Evolutionary conservation across 2,329 filamentous ascomycete species (phyloP).

Genomic region (Ophiostoma ulmi): DNA sequence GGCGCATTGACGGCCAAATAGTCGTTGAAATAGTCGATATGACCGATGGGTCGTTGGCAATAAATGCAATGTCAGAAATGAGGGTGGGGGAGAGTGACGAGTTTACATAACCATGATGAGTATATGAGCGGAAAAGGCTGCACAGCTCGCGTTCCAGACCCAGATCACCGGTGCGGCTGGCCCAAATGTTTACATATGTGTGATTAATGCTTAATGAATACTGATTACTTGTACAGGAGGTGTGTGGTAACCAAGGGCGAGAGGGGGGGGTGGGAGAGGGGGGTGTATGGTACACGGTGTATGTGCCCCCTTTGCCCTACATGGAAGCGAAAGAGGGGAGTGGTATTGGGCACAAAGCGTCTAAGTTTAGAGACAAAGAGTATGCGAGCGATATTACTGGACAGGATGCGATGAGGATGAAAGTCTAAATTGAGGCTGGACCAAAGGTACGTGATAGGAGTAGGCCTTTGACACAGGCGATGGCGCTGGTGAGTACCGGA

Average conservation of each 20-base stretch:
- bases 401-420: neutral
- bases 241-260: neutral
- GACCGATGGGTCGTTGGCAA: too few relatives aligned
- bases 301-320: conserved; percentile 5
- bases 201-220: neutral
- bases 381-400: neutral
- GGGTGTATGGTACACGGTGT: neutral
- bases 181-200: neutral
- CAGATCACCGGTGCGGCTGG: conserved; percentile 10
- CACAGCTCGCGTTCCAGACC: conserved; percentile 12
- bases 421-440: neutral
- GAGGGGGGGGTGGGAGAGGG: too few relatives aligned
- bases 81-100: neutral
- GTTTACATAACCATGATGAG: neutral
- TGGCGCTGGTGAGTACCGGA: too few relatives aligned
- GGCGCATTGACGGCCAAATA: neutral
- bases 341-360: conserved; percentile 1
- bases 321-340: neutral
- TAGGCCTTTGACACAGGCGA: neutral
- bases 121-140: neutral
- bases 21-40: neutral
- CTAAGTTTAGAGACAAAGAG: neutral
- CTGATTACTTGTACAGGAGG: neutral
- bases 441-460: neutral
- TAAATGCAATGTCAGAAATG: neutral